Evolutionary conservation across 176 grass and related monocot genomes (phyloP).

Genomic region (Musa troglodytarum): DNA sequence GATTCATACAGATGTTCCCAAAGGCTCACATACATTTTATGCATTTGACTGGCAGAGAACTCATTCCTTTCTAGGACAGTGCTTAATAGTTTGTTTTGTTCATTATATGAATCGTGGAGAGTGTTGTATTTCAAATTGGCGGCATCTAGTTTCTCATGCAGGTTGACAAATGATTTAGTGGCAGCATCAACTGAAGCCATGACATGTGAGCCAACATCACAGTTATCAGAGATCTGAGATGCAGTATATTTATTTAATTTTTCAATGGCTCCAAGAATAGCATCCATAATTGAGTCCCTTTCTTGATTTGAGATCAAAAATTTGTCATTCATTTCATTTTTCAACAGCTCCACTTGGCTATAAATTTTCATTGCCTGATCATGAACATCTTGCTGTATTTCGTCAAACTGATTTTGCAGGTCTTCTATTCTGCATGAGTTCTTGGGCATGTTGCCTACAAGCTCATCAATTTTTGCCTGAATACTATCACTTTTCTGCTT

Average conservation of each 20-base stretch:
- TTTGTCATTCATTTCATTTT: slow-evolving; percentile 44
- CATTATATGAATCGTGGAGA: slow-evolving; percentile 36
- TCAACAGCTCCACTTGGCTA: slow-evolving; percentile 55
- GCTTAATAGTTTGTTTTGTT: slow-evolving; percentile 28
- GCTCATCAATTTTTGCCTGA: slow-evolving; percentile 57
- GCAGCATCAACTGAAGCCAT: slow-evolving; percentile 45
- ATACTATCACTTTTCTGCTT: slow-evolving; percentile 31
- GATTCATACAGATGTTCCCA: slow-evolving; percentile 39
- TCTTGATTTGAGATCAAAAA: slow-evolving; percentile 49
- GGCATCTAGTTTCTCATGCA: slow-evolving; percentile 39
- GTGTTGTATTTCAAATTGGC: slow-evolving; percentile 42
- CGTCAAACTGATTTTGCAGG: slow-evolving; percentile 45
- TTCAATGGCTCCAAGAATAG: slow-evolving; percentile 33
- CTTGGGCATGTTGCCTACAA: slow-evolving; percentile 44
- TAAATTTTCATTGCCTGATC: slow-evolving; percentile 35
- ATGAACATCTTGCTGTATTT: slow-evolving; percentile 42
- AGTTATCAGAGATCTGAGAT: slow-evolving; percentile 23
- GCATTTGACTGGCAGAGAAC: slow-evolving; percentile 34
- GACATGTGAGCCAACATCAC: slow-evolving; percentile 26
- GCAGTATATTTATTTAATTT: slow-evolving; percentile 38
- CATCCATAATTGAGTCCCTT: slow-evolving; percentile 32
- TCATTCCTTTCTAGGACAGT: slow-evolving; percentile 46
- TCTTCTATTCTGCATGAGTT: slow-evolving; percentile 46
- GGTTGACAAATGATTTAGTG: slow-evolving; percentile 41
- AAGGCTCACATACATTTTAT: slow-evolving; percentile 43